These are phyloP conservation scores for Psilocybe azurescens DNA, from an alignment of 768 basidiomycete genomes.

Conservation along the genomic window DNA sequence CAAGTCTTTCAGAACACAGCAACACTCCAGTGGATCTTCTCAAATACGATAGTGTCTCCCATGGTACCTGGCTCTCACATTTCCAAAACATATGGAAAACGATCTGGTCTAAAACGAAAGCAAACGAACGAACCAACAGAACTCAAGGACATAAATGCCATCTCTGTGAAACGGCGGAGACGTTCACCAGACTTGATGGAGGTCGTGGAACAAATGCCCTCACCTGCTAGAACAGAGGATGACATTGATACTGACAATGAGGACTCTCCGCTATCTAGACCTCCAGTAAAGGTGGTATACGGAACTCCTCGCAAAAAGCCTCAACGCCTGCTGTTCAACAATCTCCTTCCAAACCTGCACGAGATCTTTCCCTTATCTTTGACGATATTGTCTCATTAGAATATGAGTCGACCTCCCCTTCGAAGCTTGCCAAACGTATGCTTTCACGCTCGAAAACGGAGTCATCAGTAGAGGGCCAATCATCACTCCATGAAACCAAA, in stretches of 20 bases:
- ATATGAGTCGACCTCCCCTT: slow-evolving; percentile 37
- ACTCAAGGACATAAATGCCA: slow-evolving; percentile 3
- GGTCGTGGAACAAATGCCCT: slow-evolving; percentile 8
- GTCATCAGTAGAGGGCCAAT: slow-evolving; percentile 46
- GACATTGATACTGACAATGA: slow-evolving; percentile 16
- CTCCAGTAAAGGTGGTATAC: slow-evolving; percentile 19
- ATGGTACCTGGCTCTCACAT: slow-evolving; percentile 28
- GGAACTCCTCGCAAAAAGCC: slow-evolving; percentile 21
- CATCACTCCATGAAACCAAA: slow-evolving; percentile 1
- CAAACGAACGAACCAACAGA: slow-evolving; percentile 10
- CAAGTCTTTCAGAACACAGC: not conserved
- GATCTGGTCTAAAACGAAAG: slow-evolving; percentile 26
- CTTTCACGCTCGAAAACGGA: slow-evolving; percentile 72
- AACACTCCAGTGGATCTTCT: not conserved
- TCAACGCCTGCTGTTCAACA: not conserved
- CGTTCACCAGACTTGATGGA: slow-evolving; percentile 21
- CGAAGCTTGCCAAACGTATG: slow-evolving; percentile 71
- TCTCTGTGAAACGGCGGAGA: slow-evolving; percentile 32
- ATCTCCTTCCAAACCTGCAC: slow-evolving; percentile 31
- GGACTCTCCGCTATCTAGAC: slow-evolving; percentile 11
- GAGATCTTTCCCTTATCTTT: slow-evolving; percentile 54
- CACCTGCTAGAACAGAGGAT: slow-evolving; percentile 19
- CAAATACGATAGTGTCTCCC: not conserved
- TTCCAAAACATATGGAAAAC: slow-evolving; percentile 43
- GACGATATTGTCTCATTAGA: slow-evolving; percentile 35